Percentiles rank a stretch among this genome's conserved stretches.
Evolutionary conservation across 1,284 basidiomycete genomes (phyloP).

Genomic region (Crucibulum parvulum): DNA sequence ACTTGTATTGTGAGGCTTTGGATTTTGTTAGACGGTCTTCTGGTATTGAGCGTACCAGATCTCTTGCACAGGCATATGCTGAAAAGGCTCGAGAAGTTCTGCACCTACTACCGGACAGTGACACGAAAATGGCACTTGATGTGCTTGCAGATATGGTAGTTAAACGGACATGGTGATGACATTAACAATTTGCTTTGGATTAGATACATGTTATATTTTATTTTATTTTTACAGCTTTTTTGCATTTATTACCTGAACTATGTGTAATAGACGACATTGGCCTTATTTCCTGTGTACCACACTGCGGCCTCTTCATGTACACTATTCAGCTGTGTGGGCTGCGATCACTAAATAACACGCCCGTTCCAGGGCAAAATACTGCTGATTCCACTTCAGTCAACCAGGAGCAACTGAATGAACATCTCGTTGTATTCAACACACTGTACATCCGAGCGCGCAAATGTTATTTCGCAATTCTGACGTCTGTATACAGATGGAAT

Average conservation of each 20-base stretch:
- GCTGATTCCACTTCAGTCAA: no score
- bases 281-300: no score
- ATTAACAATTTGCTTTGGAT: background rate
- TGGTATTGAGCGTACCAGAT: slow-evolving; percentile 82
- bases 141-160: slow-evolving; percentile 69
- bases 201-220: background rate
- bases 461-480: background rate
- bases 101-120: slow-evolving; percentile 80
- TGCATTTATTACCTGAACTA: no score
- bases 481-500: slow-evolving; percentile 40
- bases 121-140: slow-evolving; percentile 79
- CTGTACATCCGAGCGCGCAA: no score
- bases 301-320: no score
- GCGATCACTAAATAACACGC: no score
- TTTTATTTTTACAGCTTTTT: no score
- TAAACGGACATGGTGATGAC: slow-evolving; percentile 51
- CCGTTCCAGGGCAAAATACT: no score
- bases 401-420: no score
- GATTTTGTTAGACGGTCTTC: slow-evolving; percentile 78
- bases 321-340: no score
- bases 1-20: slow-evolving; percentile 59
- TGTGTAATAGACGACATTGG: no score
- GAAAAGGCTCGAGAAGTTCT: slow-evolving; percentile 80
- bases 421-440: no score
- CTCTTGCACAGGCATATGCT: slow-evolving; percentile 82